phyloP scores from a whole-genome alignment of 2,329 filamentous ascomycete species.

The Aureobasidium melanogenum region DNA sequence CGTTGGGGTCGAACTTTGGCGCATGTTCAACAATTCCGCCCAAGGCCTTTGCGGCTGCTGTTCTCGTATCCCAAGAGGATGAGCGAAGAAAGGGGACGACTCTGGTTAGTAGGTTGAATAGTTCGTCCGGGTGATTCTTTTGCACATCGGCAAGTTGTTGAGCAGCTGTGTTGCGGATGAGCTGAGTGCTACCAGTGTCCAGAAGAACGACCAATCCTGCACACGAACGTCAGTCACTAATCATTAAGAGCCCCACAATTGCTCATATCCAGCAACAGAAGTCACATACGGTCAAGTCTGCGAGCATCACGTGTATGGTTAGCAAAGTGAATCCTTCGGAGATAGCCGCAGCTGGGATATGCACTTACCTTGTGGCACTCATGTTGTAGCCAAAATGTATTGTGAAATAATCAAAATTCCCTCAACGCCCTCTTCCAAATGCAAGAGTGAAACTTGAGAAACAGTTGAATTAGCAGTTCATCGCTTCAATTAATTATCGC shows the following conservation, averaged over 20 bases:
- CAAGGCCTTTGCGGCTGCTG: constrained; percentile 85
- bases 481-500: not conserved
- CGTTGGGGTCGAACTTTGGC: constrained; percentile 79
- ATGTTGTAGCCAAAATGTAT: constrained; percentile 7
- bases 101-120: constrained; percentile 87
- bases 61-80: constrained; percentile 94
- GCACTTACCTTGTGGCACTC: constrained; percentile 16
- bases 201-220: constrained; percentile 35
- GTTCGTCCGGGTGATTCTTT: constrained; percentile 92
- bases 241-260: not conserved
- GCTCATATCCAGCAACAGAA: constrained; percentile 5
- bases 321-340: constrained; percentile 11
- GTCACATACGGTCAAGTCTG: constrained; percentile 33
- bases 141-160: constrained; percentile 96
- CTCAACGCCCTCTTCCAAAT: constrained; percentile 3
- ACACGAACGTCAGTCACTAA: not conserved
- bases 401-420: not conserved
- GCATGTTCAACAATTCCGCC: constrained; percentile 91
- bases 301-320: constrained; percentile 11
- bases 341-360: constrained; percentile 1
- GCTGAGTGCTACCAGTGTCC: constrained; percentile 90
- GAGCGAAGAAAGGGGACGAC: constrained; percentile 93
- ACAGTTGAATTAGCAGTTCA: not conserved
- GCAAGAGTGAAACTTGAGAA: constrained; percentile 10
- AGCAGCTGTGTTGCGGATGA: constrained; percentile 94